Base-by-base conservation (phyloP, 371 early-diverging fungal species). In the Rhizopus arrhizus region DNA sequence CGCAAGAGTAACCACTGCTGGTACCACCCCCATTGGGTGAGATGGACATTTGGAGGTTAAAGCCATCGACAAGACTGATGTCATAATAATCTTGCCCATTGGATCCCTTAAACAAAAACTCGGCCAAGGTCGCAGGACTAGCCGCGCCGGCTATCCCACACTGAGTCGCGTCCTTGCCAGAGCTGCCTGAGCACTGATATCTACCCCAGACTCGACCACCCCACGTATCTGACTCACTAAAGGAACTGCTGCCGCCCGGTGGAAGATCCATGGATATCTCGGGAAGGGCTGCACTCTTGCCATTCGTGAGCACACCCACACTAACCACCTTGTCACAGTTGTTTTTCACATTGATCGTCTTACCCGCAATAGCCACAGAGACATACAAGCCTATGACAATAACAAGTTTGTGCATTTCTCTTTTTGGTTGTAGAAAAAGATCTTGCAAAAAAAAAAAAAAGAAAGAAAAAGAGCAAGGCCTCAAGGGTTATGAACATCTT, bases 131-230 rank as follows among this genome's bases (percentile, higher is more conserved):
- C n/a, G 81, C 81, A 47, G 81, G 81, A 15, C 72, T 69, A 10
- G 36, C 41, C 5, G 77, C 74, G 45, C 80, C 80, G n/a, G 77
- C 69, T n/a, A 56, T 63, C 9, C 76, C 69, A 51, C 76, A 75
- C 2, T 40, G 0, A 3, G 34, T 35, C 15, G 53, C 15, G 40
- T 66, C 62, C 13, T 66, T 65, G n/a, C 65, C 38, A 12, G 65
- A 46, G 12, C 63, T 57, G 0, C 77, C 77, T 29, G 68, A 62
- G 45, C 79, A 75, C 8, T 68, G 62, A 56, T 72, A 66, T 0
- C 72, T 66, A 8, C 65, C 80, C 74, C 74, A 79, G 2, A 79
- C 58, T 28, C 80, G 76, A n/a, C 80, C 80, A 9, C 80, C 80
- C 80, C 80, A 79, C 0, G 56, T 38, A 50, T 74, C 69, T 11